Evolutionary conservation across 108 stramenopile species (phyloP).

Genomic region (Discostella pseudostelligera): DNA sequence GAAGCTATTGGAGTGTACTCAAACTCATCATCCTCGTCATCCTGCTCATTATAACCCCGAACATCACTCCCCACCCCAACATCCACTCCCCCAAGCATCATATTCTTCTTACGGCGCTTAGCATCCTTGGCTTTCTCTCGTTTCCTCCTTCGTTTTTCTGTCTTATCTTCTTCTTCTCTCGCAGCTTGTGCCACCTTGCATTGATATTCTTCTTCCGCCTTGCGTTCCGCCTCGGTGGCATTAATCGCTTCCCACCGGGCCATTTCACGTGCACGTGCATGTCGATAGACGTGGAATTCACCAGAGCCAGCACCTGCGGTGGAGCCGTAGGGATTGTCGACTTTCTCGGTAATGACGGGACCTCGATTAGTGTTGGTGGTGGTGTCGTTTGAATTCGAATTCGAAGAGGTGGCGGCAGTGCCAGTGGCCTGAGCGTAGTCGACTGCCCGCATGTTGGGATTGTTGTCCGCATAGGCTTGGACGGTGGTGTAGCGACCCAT

Average conservation of each 20-base stretch:
- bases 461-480: constrained; percentile 84
- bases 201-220: constrained; percentile 53
- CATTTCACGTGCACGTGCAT: constrained; percentile 81
- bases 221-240: constrained; percentile 45
- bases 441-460: constrained; percentile 65
- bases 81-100: constrained; percentile 62
- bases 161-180: constrained; percentile 49
- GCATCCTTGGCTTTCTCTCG: constrained; percentile 86
- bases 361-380: constrained; percentile 16
- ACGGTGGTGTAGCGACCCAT: constrained; percentile 90
- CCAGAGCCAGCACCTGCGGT: constrained; percentile 86
- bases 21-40: constrained; percentile 39
- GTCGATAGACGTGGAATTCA: constrained; percentile 92
- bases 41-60: constrained; percentile 4
- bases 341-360: constrained; percentile 74
- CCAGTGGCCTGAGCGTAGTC: constrained; percentile 80
- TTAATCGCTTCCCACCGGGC: constrained; percentile 71
- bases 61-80: constrained; percentile 1
- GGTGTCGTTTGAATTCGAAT: neutral
- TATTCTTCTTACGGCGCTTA: constrained; percentile 72
- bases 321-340: constrained; percentile 89
- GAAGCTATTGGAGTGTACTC: constrained; percentile 41
- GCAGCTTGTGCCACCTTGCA: constrained; percentile 23
- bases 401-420: constrained; percentile 2
- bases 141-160: constrained; percentile 72